Evolutionary conservation across 768 basidiomycete genomes (phyloP).

Genomic region (Solioccasus polychromus): DNA sequence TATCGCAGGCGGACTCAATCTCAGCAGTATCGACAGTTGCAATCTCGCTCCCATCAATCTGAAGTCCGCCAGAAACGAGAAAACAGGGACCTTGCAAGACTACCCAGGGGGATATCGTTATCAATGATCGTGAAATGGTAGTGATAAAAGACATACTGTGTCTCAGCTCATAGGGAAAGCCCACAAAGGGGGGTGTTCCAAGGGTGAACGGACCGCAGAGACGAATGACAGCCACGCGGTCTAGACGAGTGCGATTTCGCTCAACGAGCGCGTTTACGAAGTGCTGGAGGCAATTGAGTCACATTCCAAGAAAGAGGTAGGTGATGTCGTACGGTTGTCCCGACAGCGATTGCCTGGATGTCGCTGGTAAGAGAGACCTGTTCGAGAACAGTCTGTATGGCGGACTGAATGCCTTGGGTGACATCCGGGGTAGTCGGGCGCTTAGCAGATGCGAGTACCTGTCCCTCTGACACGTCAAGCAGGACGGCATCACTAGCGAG

Average conservation of each 20-base stretch:
- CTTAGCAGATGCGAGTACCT: slow-evolving; percentile 38
- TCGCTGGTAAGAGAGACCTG: slow-evolving; percentile 33
- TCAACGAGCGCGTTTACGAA: slow-evolving; percentile 64
- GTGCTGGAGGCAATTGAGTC: slow-evolving; percentile 29
- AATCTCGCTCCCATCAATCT: slow-evolving; percentile 51
- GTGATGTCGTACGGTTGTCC: slow-evolving; percentile 47
- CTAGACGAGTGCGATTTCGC: slow-evolving; percentile 47
- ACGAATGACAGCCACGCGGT: slow-evolving; percentile 61
- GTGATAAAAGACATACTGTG: slow-evolving; percentile 22
- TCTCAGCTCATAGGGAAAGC: slow-evolving; percentile 41
- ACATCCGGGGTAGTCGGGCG: slow-evolving; percentile 55
- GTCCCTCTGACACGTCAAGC: slow-evolving; percentile 13
- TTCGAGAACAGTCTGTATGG: slow-evolving; percentile 44
- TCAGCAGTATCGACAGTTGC: slow-evolving; percentile 40
- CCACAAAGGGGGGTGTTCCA: slow-evolving; percentile 56
- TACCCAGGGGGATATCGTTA: slow-evolving; percentile 1
- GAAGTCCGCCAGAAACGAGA: slow-evolving; percentile 37
- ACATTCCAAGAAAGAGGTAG: neutral
- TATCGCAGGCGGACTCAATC: slow-evolving; percentile 41
- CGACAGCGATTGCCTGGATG: slow-evolving; percentile 54
- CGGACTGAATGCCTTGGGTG: slow-evolving; percentile 55
- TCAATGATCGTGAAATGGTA: neutral
- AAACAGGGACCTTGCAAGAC: slow-evolving; percentile 30
- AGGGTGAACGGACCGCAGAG: slow-evolving; percentile 58
- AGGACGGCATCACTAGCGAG: slow-evolving; percentile 32